A percentile compares a stretch with the other conserved stretches of the same genome.
phyloP scores from a whole-genome alignment of 768 basidiomycete species.

The Crassisporium funariophilum region DNA sequence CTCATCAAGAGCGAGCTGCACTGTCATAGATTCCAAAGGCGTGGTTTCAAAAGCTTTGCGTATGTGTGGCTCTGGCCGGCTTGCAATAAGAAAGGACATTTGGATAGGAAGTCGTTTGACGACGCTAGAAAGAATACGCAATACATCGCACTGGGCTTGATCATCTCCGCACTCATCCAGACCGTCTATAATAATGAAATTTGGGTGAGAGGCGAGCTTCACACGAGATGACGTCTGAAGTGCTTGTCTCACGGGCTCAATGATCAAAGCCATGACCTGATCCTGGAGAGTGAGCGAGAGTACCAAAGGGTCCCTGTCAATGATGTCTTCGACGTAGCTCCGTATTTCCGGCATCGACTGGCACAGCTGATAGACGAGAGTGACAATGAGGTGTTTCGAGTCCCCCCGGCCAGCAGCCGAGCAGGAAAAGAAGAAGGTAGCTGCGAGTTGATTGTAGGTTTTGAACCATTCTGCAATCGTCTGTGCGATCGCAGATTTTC shows the following conservation, averaged over 20 bases:
- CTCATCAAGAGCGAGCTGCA: conserved; percentile 9
- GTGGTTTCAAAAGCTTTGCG: conserved; percentile 14
- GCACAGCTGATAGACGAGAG: conserved; percentile 20
- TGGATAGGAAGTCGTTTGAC: conserved; percentile 2
- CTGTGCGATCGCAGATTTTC: conserved; percentile 29
- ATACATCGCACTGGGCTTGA: conserved; percentile 13
- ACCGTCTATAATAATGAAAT: conserved; percentile 24
- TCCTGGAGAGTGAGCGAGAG: conserved; percentile 7
- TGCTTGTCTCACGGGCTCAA: conserved; percentile 11
- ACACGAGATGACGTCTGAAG: neutral
- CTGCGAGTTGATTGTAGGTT: conserved; percentile 1
- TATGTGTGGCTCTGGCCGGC: conserved; percentile 21
- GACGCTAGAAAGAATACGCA: conserved; percentile 7
- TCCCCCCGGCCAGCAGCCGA: conserved; percentile 6
- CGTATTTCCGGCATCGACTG: conserved; percentile 6
- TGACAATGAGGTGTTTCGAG: conserved; percentile 14
- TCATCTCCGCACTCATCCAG: conserved; percentile 20
- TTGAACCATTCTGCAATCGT: conserved; percentile 24
- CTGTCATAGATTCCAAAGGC: conserved; percentile 1
- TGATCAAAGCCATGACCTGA: conserved; percentile 13
- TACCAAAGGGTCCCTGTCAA: conserved; percentile 13
- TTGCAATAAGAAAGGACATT: conserved; percentile 20
- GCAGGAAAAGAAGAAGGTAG: conserved; percentile 23
- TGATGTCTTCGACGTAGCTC: conserved; percentile 1
- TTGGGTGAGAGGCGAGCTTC: conserved; percentile 3